phyloP scores from a whole-genome alignment of 345 rosid species.

The Salix exigua region DNA sequence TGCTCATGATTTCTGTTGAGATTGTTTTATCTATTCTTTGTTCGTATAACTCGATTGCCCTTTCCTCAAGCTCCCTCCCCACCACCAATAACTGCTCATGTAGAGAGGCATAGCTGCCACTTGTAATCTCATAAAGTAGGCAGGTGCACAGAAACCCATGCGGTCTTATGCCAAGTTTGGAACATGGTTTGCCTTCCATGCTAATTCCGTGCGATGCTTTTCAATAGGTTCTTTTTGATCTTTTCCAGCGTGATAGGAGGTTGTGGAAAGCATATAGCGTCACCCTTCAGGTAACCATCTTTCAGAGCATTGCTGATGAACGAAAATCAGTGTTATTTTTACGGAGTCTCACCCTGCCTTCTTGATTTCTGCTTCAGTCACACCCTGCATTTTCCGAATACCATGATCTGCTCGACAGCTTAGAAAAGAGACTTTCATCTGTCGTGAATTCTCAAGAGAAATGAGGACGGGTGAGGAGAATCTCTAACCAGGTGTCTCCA shows the following conservation, averaged over 20 bases:
- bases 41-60: background rate
- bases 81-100: background rate
- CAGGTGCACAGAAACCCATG: background rate
- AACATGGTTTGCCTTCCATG: background rate
- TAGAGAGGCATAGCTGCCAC: background rate
- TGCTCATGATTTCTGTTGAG: background rate
- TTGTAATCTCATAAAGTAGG: background rate
- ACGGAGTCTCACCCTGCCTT: constrained; percentile 1
- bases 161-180: background rate
- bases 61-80: background rate
- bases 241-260: constrained; percentile 67
- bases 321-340: background rate
- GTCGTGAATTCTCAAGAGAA: constrained; percentile 25
- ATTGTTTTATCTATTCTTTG: background rate
- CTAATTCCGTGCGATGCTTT: background rate
- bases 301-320: background rate
- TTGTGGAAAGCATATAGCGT: constrained; percentile 81
- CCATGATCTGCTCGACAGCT: constrained; percentile 58
- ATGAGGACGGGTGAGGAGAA: constrained; percentile 9
- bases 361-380: constrained; percentile 40
- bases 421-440: constrained; percentile 60
- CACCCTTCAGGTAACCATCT: constrained; percentile 41
- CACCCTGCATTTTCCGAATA: constrained; percentile 62
- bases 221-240: constrained; percentile 79
- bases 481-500: background rate